Evolutionary conservation across 805 yeast genomes (phyloP).

Genomic region (Yarrowia sp.): DNA sequence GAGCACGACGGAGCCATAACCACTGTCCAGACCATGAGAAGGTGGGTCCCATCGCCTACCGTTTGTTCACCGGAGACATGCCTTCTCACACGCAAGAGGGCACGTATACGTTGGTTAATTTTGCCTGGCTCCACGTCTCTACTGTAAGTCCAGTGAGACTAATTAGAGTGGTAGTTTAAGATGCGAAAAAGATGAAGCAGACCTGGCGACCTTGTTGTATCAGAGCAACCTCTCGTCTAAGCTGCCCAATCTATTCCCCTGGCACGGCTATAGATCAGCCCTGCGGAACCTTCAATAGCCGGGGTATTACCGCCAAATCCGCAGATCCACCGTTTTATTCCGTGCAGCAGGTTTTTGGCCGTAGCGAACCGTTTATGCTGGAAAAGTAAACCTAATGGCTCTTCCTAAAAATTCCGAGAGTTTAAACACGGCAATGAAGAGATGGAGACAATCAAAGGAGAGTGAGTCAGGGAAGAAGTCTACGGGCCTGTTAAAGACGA

Average conservation of each 20-base stretch:
- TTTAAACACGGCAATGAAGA: conserved; percentile 4
- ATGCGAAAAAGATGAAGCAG: neutral
- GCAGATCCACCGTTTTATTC: conserved; percentile 16
- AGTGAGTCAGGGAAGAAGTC: too few species aligned
- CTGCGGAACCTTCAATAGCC: conserved; percentile 13
- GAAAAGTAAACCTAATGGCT: neutral
- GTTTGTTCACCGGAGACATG: conserved; percentile 9
- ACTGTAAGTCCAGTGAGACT: conserved; percentile 1
- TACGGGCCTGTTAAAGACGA: too few species aligned
- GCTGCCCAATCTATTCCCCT: neutral
- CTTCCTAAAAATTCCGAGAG: conserved; percentile 33
- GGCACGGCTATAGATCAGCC: conserved; percentile 19
- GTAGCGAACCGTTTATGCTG: conserved; percentile 33
- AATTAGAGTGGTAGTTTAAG: conserved; percentile 14
- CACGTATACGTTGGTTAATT: neutral
- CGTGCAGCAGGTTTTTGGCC: conserved; percentile 21
- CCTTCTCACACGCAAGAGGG: neutral
- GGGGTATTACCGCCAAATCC: conserved; percentile 3
- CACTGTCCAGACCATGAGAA: neutral
- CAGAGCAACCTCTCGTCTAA: too few species aligned
- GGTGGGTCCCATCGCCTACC: conserved; percentile 8
- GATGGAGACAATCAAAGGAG: conserved; percentile 17
- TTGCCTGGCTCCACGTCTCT: neutral
- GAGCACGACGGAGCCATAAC: neutral
- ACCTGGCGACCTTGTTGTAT: too few species aligned